These are phyloP conservation scores for Austroboletus eburneus DNA, from an alignment of 768 basidiomycete species.

Conservation along the genomic window DNA sequence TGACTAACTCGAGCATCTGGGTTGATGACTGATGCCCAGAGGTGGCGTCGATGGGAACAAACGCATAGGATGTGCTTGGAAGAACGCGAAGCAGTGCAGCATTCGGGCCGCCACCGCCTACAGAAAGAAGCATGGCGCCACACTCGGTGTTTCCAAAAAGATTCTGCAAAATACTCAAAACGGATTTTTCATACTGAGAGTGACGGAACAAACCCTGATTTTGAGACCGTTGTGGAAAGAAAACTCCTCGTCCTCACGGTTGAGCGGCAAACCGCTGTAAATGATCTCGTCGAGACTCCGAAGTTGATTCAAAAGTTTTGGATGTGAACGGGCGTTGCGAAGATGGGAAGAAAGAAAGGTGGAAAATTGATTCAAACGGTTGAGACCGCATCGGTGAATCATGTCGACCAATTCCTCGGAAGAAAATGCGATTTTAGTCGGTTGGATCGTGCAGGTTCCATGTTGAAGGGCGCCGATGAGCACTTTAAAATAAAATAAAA, in stretches of 20 bases:
- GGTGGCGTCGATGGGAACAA: slow-evolving; percentile 51
- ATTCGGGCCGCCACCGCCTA: slow-evolving; percentile 48
- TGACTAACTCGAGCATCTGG: slow-evolving; percentile 63
- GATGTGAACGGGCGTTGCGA: slow-evolving; percentile 52
- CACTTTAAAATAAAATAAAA: slow-evolving; percentile 44
- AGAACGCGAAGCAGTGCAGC: slow-evolving; percentile 52
- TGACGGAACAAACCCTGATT: slow-evolving; percentile 47
- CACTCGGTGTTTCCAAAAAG: slow-evolving; percentile 81
- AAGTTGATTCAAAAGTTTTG: slow-evolving; percentile 57
- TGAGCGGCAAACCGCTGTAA: slow-evolving; percentile 61
- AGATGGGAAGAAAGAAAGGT: slow-evolving; percentile 65
- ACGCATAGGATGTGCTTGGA: slow-evolving; percentile 64
- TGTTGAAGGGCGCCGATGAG: slow-evolving; percentile 68
- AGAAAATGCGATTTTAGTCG: slow-evolving; percentile 59
- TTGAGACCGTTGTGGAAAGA: slow-evolving; percentile 60
- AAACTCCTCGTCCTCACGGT: slow-evolving; percentile 68
- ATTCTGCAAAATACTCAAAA: slow-evolving; percentile 45
- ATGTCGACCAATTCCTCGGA: slow-evolving; percentile 69
- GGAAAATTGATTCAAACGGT: slow-evolving; percentile 72
- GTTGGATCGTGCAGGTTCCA: slow-evolving; percentile 69
- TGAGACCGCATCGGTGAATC: slow-evolving; percentile 63
- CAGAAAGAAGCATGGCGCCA: slow-evolving; percentile 64
- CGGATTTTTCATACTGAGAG: slow-evolving; percentile 12
- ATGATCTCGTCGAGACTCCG: slow-evolving; percentile 57
- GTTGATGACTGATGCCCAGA: slow-evolving; percentile 50